These are phyloP conservation scores for Leishmania arabica DNA, from an alignment of 208 protist genomes.

Conservation along the genomic window DNA sequence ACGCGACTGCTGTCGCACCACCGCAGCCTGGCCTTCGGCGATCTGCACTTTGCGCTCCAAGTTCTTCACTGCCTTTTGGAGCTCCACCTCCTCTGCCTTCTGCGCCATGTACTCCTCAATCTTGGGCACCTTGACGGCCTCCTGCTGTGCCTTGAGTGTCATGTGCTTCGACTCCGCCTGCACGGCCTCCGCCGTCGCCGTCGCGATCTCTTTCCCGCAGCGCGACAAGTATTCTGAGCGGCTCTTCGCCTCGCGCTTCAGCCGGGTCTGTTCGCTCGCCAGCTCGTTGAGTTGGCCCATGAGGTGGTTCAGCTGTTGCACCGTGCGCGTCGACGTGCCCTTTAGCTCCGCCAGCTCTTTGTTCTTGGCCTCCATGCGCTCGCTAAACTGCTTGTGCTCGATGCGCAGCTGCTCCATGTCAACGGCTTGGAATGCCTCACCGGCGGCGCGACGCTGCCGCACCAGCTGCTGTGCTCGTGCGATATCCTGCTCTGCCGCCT, in stretches of 20 bases:
- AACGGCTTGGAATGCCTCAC: constrained; percentile 92
- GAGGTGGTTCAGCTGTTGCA: constrained; percentile 91
- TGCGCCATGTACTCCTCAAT: constrained; percentile 95
- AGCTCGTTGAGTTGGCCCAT: constrained; percentile 89
- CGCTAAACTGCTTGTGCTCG: constrained; percentile 95
- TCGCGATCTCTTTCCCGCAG: constrained; percentile 62
- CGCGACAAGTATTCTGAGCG: constrained; percentile 74
- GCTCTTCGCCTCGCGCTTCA: constrained; percentile 88
- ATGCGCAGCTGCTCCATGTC: constrained; percentile 97
- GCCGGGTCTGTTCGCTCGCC: constrained; percentile 75
- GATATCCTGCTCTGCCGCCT: constrained; percentile 76
- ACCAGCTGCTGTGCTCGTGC: constrained; percentile 84
- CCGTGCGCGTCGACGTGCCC: constrained; percentile 92
- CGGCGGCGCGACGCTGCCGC: constrained; percentile 89
- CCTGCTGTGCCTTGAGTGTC: constrained; percentile 79
- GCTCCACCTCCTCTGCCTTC: constrained; percentile 91
- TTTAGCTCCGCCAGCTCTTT: constrained; percentile 94
- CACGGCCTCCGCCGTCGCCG: constrained; percentile 70
- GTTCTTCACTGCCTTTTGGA: constrained; percentile 87
- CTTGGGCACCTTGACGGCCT: constrained; percentile 91
- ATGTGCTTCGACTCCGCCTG: constrained; percentile 73
- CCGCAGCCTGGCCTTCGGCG: constrained; percentile 68
- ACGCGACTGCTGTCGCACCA: constrained; percentile 65
- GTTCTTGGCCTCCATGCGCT: constrained; percentile 95
- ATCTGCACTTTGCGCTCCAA: constrained; percentile 94